Conservation (phyloP, 2,329 filamentous ascomycete genomes). For the Cladosporium cucumerinum region DNA sequence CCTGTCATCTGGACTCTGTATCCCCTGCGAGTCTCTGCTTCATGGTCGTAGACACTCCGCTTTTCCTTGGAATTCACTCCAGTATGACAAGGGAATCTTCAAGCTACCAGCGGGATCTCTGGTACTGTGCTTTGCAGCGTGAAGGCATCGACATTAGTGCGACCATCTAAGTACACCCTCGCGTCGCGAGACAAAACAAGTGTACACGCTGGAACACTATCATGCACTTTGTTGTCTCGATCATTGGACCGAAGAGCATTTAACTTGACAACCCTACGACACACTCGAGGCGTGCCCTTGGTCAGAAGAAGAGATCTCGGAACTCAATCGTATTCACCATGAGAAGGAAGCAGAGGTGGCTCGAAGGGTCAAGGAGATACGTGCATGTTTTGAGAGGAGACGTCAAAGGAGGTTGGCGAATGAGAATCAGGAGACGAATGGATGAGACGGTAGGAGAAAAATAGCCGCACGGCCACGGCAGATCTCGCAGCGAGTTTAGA, state of each 20-base stretch:
- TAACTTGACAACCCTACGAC: neutral
- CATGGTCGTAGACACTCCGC: neutral
- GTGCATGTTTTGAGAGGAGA: no score
- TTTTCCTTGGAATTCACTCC: neutral
- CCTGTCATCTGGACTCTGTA: neutral
- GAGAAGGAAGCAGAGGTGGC: neutral
- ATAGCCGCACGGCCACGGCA: neutral
- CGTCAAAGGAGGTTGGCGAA: no score
- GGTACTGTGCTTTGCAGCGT: neutral
- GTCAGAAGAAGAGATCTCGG: neutral
- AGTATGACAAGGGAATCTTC: no score
- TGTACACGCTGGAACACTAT: neutral
- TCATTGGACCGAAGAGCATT: neutral
- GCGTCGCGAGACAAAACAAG: fast-evolving
- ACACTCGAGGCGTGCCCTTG: neutral
- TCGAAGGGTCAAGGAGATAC: no score
- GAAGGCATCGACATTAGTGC: neutral
- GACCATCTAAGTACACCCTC: fast-evolving
- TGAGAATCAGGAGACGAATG: neutral
- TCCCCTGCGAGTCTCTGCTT: neutral
- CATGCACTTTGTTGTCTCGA: neutral
- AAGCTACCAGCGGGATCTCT: neutral
- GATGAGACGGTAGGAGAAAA: neutral
- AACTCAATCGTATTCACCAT: neutral
- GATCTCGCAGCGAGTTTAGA: neutral